Evolutionary conservation across 495 filamentous ascomycete species (phyloP).

Genomic region (Penicillium antarcticum): DNA sequence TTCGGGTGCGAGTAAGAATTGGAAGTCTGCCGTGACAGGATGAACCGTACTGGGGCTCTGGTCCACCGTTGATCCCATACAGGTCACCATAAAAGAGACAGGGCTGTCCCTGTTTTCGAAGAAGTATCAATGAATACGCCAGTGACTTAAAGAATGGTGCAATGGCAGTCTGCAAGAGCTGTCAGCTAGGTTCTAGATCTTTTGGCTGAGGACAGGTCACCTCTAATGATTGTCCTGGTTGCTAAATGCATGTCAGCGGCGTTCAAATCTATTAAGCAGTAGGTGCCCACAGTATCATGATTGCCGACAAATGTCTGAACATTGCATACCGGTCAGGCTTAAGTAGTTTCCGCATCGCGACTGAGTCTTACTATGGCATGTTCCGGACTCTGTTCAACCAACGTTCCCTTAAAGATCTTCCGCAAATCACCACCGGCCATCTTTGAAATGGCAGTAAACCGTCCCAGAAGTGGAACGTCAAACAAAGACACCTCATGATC

Average conservation of each 20-base stretch:
- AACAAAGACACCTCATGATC: conserved; percentile 61
- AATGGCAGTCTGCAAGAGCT: conserved; percentile 39
- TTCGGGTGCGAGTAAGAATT: conserved; percentile 58
- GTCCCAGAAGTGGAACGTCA: conserved; percentile 65
- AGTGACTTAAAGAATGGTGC: conserved; percentile 57
- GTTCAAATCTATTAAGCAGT: neutral
- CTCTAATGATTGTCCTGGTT: conserved; percentile 59
- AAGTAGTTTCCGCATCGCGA: neutral
- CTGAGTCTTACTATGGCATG: conserved; percentile 55
- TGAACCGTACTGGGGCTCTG: conserved; percentile 37
- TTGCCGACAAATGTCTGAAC: conserved; percentile 43
- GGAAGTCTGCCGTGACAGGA: conserved; percentile 59
- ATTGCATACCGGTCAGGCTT: conserved; percentile 1
- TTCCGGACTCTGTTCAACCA: conserved; percentile 54
- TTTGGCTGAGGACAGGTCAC: conserved; percentile 15
- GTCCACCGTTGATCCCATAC: conserved; percentile 58
- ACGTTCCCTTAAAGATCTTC: conserved; percentile 56
- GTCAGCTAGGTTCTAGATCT: neutral
- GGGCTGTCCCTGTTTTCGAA: conserved; percentile 63
- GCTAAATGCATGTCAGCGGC: conserved; percentile 29
- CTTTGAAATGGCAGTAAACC: conserved; percentile 53
- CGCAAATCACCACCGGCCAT: conserved; percentile 57
- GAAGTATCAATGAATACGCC: conserved; percentile 64
- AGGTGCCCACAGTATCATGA: conserved; percentile 39
- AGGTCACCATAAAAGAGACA: conserved; percentile 75